Percentiles rank a stretch among this genome's conserved stretches.
phyloP scores from a whole-genome alignment of 1,284 basidiomycete genomes.

The Melampsora americana region DNA sequence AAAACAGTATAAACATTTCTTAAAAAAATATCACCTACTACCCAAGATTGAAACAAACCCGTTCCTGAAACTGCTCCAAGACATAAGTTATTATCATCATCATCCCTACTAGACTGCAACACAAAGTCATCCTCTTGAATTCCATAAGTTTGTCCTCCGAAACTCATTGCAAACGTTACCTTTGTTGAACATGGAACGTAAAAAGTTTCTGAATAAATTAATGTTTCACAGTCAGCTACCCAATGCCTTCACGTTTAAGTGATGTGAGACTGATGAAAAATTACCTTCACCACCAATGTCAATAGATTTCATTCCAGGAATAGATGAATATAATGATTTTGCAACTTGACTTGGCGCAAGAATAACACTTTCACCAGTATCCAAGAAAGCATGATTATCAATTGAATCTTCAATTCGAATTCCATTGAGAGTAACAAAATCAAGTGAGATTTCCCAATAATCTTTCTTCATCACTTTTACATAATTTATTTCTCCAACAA shows the following conservation, averaged over 20 bases:
- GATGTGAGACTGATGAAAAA: neutral
- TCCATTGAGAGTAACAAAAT: slow-evolving; percentile 21
- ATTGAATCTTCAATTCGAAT: slow-evolving; percentile 7
- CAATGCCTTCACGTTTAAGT: neutral
- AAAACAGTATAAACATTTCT: slow-evolving; percentile 40
- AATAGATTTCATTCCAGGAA: slow-evolving; percentile 13
- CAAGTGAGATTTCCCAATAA: slow-evolving; percentile 36
- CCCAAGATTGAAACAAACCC: slow-evolving; percentile 13
- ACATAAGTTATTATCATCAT: slow-evolving; percentile 16
- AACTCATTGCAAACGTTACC: slow-evolving; percentile 10
- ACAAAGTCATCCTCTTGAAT: slow-evolving; percentile 27
- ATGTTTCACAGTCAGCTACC: no score
- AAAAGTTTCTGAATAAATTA: slow-evolving; percentile 12
- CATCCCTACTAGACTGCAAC: slow-evolving; percentile 2
- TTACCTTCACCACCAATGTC: slow-evolving; percentile 21
- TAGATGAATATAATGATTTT: slow-evolving; percentile 13
- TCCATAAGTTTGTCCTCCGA: slow-evolving; percentile 16
- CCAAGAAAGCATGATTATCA: slow-evolving; percentile 22
- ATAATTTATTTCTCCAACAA: slow-evolving; percentile 23
- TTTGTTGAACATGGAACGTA: slow-evolving; percentile 21
- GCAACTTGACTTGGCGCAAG: slow-evolving; percentile 1
- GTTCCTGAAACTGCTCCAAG: slow-evolving; percentile 24
- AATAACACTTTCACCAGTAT: slow-evolving; percentile 27
- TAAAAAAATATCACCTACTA: slow-evolving; percentile 26
- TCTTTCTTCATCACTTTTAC: neutral